phyloP scores from a whole-genome alignment of 2,329 filamentous ascomycete genomes.

The Fusarium avenaceum region DNA sequence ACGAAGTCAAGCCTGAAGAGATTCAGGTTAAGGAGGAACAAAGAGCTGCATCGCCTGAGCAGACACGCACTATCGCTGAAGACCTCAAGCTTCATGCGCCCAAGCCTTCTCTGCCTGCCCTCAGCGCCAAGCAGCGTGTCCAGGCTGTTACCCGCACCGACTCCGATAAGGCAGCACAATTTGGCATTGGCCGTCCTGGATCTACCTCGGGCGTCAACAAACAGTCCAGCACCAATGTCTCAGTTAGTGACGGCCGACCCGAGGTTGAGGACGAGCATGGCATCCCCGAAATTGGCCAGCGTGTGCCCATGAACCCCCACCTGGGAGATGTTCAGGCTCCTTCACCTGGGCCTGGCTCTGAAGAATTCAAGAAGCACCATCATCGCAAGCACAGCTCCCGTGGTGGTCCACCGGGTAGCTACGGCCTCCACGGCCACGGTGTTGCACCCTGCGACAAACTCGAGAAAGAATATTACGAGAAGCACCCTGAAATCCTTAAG shows the following conservation, averaged over 20 bases:
- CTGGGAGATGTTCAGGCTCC: slow-evolving; percentile 97
- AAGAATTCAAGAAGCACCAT: slow-evolving; percentile 67
- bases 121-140: slow-evolving; percentile 86
- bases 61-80: slow-evolving; percentile 82
- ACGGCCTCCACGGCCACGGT: slow-evolving; percentile 92
- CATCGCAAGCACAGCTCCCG: slow-evolving; percentile 80
- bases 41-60: slow-evolving; percentile 68
- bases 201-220: slow-evolving; percentile 70
- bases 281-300: slow-evolving; percentile 91
- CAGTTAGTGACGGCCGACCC: slow-evolving; percentile 63
- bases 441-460: slow-evolving; percentile 82
- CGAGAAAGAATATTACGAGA: slow-evolving; percentile 91
- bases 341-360: slow-evolving; percentile 75
- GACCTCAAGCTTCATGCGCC: slow-evolving; percentile 91
- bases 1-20: slow-evolving; percentile 57
- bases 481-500: slow-evolving; percentile 84
- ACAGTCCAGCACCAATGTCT: slow-evolving; percentile 71
- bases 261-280: slow-evolving; percentile 82
- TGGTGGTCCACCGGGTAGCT: slow-evolving; percentile 84
- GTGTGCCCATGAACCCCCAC: slow-evolving; percentile 93
- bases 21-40: slow-evolving; percentile 57
- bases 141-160: slow-evolving; percentile 90
- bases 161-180: slow-evolving; percentile 87
- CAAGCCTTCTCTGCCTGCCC: slow-evolving; percentile 84
- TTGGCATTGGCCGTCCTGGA: slow-evolving; percentile 79